Evolutionary conservation across 371 early-diverging fungal genomes (phyloP), one percentile per base, ranked within the genome.

Genomic region (Lichtheimia hyalospora): DNA sequence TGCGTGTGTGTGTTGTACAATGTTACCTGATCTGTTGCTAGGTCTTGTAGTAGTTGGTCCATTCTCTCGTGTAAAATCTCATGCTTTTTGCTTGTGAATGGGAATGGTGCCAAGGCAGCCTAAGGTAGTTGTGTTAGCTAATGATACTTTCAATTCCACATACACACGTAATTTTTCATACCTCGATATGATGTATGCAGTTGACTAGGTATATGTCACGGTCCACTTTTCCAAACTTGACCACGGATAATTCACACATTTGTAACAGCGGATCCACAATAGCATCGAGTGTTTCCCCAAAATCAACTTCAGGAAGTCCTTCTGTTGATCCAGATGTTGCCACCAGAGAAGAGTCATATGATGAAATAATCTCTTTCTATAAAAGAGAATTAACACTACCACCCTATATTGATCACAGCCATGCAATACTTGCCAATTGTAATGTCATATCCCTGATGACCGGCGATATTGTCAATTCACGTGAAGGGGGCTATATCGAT

Each of bases 351-450:
- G 87, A 82, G 43, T 92, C 91, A 63, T 92, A 91, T 0, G 90
- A 88, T 20, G 88, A 84, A 76, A 91, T 80, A 39, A 93, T 88
- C 61, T 91, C 91, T 75, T 89, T 88, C 85, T 89, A 70, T 42
- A 48, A 27, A 48, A 27, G 49, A 6, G 50, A 18, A 3, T 43
- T 4, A 46, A 18, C 15, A 46, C 7, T 3, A 14, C 5, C 7
- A 12, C n/a, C 0, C 3, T 5, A n/a, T 18, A 43, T 46, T 5
- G 2, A 21, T 14, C 5, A 3, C 16, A 18, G 16, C 1, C 18
- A 21, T 16, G 10, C 21, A 21, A 3, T 8, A 18, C 69, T 61
- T 80, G 86, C 86, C 73, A 92, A 60, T 57, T 91, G 90, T 23
- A 78, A 61, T 1, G 89, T 73, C 57, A 86, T 79, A 23, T 89